phyloP scores from a whole-genome alignment of 371 early-diverging fungal genomes.

The Chytridium lagenaria region DNA sequence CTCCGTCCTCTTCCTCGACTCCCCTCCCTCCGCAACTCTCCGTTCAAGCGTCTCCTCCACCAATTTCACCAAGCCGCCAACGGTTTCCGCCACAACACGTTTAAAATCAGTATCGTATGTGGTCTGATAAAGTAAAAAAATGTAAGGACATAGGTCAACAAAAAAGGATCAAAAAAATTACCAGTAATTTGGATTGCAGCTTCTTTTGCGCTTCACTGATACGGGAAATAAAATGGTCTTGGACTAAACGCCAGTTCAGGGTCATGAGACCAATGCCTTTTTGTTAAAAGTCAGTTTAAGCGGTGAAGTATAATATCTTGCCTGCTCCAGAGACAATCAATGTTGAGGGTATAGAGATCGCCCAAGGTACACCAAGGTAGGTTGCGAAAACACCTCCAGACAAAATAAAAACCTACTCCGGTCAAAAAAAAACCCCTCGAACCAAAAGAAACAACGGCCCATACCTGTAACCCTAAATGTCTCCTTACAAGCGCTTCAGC shows the following conservation, averaged over 20 bases:
- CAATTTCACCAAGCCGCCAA: constrained; percentile 36
- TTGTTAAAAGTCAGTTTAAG: neutral
- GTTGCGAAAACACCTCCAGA: constrained; percentile 36
- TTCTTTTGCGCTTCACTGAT: constrained; percentile 42
- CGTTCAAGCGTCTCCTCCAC: constrained; percentile 36
- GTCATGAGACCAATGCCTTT: constrained; percentile 38
- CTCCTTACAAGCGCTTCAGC: constrained; percentile 40
- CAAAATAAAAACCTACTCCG: constrained; percentile 35
- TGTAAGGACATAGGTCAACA: neutral
- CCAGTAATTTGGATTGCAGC: constrained; percentile 39
- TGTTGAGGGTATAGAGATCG: constrained; percentile 45
- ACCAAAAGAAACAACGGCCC: neutral
- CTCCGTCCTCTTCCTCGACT: constrained; percentile 21
- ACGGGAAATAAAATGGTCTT: constrained; percentile 37
- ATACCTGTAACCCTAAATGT: constrained; percentile 33
- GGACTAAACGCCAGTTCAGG: constrained; percentile 35
- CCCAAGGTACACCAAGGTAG: constrained; percentile 51
- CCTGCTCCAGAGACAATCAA: constrained; percentile 30
- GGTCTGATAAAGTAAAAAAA: constrained; percentile 19
- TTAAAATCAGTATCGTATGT: constrained; percentile 45
- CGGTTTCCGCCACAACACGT: constrained; percentile 43
- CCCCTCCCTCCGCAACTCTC: constrained; percentile 25
- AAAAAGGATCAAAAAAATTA: neutral
- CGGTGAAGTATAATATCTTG: neutral
- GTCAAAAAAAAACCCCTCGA: too few relatives aligned